A percentile compares a stretch with the other conserved stretches of the same genome.
Evolutionary conservation across 2,329 filamentous ascomycete species (phyloP).

Genomic region (Trichoderma citrinoviride): DNA sequence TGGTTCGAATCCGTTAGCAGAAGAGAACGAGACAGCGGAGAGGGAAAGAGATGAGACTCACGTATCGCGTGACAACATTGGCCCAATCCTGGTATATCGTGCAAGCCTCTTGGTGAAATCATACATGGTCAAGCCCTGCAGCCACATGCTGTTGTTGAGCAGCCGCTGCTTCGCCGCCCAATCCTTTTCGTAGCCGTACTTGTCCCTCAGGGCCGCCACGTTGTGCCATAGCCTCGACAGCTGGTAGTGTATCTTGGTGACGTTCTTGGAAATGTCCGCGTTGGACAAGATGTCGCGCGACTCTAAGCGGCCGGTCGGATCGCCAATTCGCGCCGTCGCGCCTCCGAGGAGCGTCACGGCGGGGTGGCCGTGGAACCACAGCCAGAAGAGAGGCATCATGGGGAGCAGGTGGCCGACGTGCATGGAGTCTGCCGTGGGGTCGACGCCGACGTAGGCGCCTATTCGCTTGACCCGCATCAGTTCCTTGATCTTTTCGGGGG

Average conservation of each 20-base stretch:
- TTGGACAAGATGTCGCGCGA: conserved; percentile 55
- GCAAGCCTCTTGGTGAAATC: conserved; percentile 76
- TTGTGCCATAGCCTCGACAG: conserved; percentile 71
- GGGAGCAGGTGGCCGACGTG: conserved; percentile 79
- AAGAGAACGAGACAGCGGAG: background rate
- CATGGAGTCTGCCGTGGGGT: conserved; percentile 75
- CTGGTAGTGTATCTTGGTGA: conserved; percentile 66
- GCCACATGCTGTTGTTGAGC: conserved; percentile 82
- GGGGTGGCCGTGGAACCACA: conserved; percentile 72
- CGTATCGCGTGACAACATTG: conserved; percentile 88
- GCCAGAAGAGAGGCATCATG: conserved; percentile 80
- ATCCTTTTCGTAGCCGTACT: conserved; percentile 61
- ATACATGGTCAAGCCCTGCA: conserved; percentile 66
- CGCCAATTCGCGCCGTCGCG: conserved; percentile 74
- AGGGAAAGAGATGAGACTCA: conserved; percentile 45
- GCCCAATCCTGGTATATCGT: conserved; percentile 69
- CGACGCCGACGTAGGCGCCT: conserved; percentile 76
- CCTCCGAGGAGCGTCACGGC: conserved; percentile 68
- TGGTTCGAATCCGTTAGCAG: conserved; percentile 29
- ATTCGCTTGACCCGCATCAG: conserved; percentile 65
- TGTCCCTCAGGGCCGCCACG: conserved; percentile 62
- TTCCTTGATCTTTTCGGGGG: conserved; percentile 55
- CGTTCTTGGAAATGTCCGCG: conserved; percentile 59
- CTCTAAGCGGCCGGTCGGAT: conserved; percentile 68
- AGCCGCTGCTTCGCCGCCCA: conserved; percentile 67